Conservation (phyloP, 306 rosid species). For the Geum urbanum region DNA sequence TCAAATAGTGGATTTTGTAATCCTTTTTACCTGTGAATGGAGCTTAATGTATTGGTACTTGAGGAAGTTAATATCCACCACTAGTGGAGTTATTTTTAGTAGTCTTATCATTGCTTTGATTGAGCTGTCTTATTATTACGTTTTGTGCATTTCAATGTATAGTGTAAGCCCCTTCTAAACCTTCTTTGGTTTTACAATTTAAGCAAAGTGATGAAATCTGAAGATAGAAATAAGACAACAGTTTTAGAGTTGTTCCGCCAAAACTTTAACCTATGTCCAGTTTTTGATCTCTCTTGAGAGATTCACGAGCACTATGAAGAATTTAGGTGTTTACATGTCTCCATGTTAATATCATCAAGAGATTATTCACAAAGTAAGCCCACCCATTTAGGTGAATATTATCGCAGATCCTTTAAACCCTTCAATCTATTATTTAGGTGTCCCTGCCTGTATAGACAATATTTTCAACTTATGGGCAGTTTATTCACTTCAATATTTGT, state of each 20-base stretch:
- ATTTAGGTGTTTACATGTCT: too few relatives aligned
- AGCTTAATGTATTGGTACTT: not conserved
- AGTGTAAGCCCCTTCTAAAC: not conserved
- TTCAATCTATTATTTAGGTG: too few relatives aligned
- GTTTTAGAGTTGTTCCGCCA: too few relatives aligned
- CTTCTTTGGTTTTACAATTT: constrained; percentile 66
- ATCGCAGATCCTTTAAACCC: too few relatives aligned
- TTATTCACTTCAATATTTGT: not conserved
- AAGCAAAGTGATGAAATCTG: constrained; percentile 60
- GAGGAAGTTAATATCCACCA: not conserved
- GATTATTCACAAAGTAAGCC: too few relatives aligned
- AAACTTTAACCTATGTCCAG: too few relatives aligned
- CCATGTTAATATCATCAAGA: too few relatives aligned
- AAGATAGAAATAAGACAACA: too few relatives aligned
- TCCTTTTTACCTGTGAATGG: not conserved
- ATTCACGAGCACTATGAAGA: too few relatives aligned
- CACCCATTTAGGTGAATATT: too few relatives aligned
- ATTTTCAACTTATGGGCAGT: not conserved
- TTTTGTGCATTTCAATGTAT: constrained; percentile 45
- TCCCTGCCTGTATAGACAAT: not conserved
- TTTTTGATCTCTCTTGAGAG: too few relatives aligned
- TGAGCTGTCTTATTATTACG: constrained; percentile 11
- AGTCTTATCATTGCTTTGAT: constrained; percentile 1
- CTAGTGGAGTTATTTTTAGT: not conserved
- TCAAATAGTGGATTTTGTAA: not conserved